Evolutionary conservation across 306 rosid species (phyloP).

Genomic region (Sicyos edulis): DNA sequence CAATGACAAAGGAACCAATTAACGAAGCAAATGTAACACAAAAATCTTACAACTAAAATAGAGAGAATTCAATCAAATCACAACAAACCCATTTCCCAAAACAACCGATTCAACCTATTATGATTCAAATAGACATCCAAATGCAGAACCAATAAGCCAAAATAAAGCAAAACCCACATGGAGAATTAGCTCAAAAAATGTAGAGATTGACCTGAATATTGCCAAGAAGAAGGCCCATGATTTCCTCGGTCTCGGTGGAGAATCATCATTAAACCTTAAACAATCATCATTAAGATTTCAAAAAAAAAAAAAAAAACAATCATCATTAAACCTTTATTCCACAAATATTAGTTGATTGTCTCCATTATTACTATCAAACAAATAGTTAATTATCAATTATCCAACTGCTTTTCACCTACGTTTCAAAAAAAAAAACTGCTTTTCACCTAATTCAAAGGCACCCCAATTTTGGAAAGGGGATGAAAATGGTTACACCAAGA

Average conservation of each 20-base stretch:
- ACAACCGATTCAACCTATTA: constrained; percentile 16
- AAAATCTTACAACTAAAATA: constrained; percentile 8
- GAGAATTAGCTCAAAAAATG: constrained; percentile 9
- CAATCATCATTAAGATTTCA: too few relatives aligned
- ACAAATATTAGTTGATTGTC: too few relatives aligned
- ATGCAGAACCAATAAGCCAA: background rate
- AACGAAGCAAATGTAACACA: background rate
- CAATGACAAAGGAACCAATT: background rate
- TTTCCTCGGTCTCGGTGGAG: constrained; percentile 97
- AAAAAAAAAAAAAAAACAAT: too few relatives aligned
- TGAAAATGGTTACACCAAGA: too few relatives aligned
- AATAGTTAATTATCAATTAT: too few relatives aligned
- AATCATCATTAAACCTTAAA: too few relatives aligned
- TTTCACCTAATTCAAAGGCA: too few relatives aligned
- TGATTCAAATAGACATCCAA: background rate
- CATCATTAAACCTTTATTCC: too few relatives aligned
- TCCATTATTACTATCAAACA: too few relatives aligned
- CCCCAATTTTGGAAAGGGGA: too few relatives aligned
- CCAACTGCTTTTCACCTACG: too few relatives aligned
- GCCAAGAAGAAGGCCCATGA: constrained; percentile 97
- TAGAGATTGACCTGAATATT: constrained; percentile 62
- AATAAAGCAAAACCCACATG: background rate
- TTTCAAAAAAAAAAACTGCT: too few relatives aligned
- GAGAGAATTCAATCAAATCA: background rate
- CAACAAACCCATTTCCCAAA: constrained; percentile 20